Evolutionary conservation across 192 early-diverging fungal species (phyloP).

Genomic region (Entomortierella chlamydospora): DNA sequence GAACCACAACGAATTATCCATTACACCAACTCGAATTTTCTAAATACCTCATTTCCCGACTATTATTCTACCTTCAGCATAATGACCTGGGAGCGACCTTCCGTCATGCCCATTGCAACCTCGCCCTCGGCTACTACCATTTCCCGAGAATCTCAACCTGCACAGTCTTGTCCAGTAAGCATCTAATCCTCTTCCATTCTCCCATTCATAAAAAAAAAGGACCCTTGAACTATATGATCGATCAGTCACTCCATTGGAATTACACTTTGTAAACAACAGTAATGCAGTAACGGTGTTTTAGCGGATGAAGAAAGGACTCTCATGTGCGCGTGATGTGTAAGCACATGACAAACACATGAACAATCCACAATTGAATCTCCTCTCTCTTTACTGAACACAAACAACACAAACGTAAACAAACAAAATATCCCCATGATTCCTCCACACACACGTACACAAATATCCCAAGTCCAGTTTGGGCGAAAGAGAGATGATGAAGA

Average conservation of each 20-base stretch:
- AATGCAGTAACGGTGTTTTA: background rate
- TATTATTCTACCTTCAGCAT: background rate
- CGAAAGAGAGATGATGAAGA: too few species aligned
- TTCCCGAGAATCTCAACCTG: background rate
- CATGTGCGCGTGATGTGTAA: background rate
- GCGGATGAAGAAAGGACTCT: background rate
- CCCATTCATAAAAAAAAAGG: too few species aligned
- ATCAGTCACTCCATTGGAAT: too few species aligned
- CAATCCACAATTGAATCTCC: background rate
- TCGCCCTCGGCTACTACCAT: background rate
- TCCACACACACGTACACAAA: too few species aligned
- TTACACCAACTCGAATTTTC: background rate
- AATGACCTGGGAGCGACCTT: slow-evolving; percentile 20
- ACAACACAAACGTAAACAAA: too few species aligned
- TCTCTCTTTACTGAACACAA: background rate
- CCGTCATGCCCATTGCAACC: slow-evolving; percentile 28
- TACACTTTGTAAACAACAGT: background rate
- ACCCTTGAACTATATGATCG: too few species aligned
- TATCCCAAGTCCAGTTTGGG: too few species aligned
- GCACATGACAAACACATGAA: slow-evolving; percentile 1
- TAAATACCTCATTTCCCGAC: too few species aligned
- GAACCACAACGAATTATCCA: background rate
- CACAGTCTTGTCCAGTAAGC: slow-evolving; percentile 15
- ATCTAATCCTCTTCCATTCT: too few species aligned
- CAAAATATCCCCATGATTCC: too few species aligned